Evolutionary conservation across 2,329 filamentous ascomycete genomes (phyloP).

Genomic region (Colletotrichum sp.): DNA sequence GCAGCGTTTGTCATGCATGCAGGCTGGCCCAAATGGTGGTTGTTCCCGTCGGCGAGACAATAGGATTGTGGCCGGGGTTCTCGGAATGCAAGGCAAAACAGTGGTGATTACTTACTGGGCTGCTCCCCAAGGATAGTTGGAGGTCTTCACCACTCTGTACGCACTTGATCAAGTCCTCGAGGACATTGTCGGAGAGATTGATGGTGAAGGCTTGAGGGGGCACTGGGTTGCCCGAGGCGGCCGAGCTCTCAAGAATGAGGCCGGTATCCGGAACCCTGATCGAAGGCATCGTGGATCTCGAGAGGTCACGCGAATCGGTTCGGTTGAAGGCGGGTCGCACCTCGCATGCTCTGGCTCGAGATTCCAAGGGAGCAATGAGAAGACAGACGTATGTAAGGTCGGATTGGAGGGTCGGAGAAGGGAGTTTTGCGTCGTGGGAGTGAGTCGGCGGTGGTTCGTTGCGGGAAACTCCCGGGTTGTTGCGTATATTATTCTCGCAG

Average conservation of each 20-base stretch:
- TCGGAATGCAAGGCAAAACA: background rate
- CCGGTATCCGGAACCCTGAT: slow-evolving; percentile 64
- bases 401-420: background rate
- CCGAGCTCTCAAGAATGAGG: slow-evolving; percentile 60
- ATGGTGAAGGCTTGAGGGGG: slow-evolving; percentile 64
- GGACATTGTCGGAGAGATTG: slow-evolving; percentile 60
- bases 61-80: background rate
- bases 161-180: slow-evolving; percentile 68
- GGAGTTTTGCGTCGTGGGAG: background rate
- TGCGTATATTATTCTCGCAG: slow-evolving; percentile 15
- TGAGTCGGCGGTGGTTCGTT: background rate
- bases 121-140: slow-evolving; percentile 61
- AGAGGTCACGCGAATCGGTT: slow-evolving; percentile 6
- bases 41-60: slow-evolving; percentile 6
- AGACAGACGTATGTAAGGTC: background rate
- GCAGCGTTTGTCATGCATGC: slow-evolving; percentile 1
- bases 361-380: background rate
- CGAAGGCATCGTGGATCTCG: slow-evolving; percentile 49
- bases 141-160: slow-evolving; percentile 62
- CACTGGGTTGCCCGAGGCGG: slow-evolving; percentile 41
- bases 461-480: background rate
- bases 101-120: slow-evolving; percentile 56
- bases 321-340: background rate
- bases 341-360: slow-evolving; percentile 14
- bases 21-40: background rate